Evolutionary conservation across 2,329 filamentous ascomycete genomes (phyloP), one percentile per base, ranked within the genome.

Genomic region (Alternaria ventricosa): DNA sequence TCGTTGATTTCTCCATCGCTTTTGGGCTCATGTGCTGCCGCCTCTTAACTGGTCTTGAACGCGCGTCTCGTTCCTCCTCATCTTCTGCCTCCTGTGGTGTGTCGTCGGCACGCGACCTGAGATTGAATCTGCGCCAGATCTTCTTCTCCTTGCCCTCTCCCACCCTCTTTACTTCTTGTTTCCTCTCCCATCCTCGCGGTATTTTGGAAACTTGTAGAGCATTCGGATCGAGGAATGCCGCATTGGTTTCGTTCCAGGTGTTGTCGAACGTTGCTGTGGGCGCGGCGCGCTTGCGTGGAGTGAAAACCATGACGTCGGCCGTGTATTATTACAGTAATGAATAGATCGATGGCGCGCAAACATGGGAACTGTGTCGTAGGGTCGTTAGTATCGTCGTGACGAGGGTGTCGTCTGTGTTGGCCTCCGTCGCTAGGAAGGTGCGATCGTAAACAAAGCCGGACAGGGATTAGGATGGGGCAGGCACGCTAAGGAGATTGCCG

Each of bases 181-280:
- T 80, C 54, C 84, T 80, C 59, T 86, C 84, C 84, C 84, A 86
- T 50, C 78, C 84, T 50, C 83, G 82, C 18, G 80, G 82, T 5
- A 81, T 76, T 54, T 80, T 82, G 13, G 79, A 70, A 27, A 84
- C 66, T 15, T 81, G 77, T 5, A 85, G 72, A 30, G 81, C 74
- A 44, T 66, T 72, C 10, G 83, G 82, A 44, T 79, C 76, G 61
- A 85, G 77, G 61, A 77, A 75, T 27, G 80, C 73, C 23, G 79
- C 71, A 70, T 84, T 82, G 66, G 77, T 70, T 57, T 80, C 73
- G 69, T 80, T 67, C 83, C 83, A 84, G 70, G 75, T 72, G 56
- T 74, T 72, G 49, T 75, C 60, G 73, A 80, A 82, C 7, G 36
- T 57, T 63, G 66, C 58, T 44, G 71, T 50, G 22, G 62, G 62